These are phyloP conservation scores for Ustilago shanxiensis DNA, from an alignment of 1,284 basidiomycete genomes.

Conservation along the genomic window DNA sequence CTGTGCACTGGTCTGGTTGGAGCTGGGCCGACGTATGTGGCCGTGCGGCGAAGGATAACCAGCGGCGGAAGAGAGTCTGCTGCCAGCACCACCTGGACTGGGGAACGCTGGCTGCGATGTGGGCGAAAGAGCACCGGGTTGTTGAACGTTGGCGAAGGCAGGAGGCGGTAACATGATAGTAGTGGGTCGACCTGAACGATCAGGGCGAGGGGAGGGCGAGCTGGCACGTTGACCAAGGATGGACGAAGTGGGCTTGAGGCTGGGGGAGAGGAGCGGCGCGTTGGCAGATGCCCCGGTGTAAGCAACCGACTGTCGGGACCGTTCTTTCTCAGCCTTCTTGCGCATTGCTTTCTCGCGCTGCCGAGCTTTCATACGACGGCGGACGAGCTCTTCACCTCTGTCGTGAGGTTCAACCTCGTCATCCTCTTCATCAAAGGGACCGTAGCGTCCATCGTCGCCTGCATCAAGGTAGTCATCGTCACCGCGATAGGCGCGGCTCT, in stretches of 20 bases:
- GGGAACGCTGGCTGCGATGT: conserved; percentile 28
- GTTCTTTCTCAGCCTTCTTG: conserved; percentile 68
- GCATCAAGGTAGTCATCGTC: conserved; percentile 46
- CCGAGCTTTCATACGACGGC: conserved; percentile 73
- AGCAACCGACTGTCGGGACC: conserved; percentile 36
- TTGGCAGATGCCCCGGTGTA: conserved; percentile 15
- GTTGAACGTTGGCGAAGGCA: conserved; percentile 23
- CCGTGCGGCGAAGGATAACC: conserved; percentile 59
- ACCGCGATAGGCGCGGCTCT: conserved; percentile 36
- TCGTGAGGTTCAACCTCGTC: conserved; percentile 73
- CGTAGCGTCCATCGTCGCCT: conserved; percentile 48
- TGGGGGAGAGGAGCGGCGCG: conserved; percentile 28
- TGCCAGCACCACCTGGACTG: conserved; percentile 35
- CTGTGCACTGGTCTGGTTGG: conserved; percentile 21
- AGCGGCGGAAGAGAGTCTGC: conserved; percentile 18
- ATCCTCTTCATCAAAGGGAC: conserved; percentile 66
- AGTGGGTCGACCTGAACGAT: conserved; percentile 56
- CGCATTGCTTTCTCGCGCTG: conserved; percentile 65
- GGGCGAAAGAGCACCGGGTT: conserved; percentile 34
- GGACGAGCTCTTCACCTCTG: conserved; percentile 74
- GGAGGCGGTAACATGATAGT: conserved; percentile 55
- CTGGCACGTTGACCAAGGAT: conserved; percentile 37
- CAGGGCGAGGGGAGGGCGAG: conserved; percentile 49
- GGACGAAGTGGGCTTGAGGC: conserved; percentile 28
- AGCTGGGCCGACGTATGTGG: conserved; percentile 54